Evolutionary conservation across 495 filamentous ascomycete species (phyloP).

Genomic region (Daldinia loculata): DNA sequence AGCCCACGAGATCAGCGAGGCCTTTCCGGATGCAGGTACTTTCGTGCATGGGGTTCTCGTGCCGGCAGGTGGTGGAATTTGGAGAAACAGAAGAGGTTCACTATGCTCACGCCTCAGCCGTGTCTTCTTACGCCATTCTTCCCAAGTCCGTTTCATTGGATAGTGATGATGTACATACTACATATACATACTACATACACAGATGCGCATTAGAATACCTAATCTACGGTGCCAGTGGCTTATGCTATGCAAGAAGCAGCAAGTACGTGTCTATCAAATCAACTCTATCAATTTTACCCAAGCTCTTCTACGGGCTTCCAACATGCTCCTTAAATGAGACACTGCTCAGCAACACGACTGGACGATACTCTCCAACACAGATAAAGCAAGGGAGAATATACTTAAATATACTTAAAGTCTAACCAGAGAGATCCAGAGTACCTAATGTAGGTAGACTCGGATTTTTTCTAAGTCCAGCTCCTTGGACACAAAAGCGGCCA

Average conservation of each 20-base stretch:
- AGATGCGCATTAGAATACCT: constrained; percentile 23
- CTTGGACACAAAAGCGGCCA: constrained; percentile 11
- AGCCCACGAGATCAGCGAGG: constrained; percentile 36
- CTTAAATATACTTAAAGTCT: no score
- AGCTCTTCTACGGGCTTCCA: constrained; percentile 35
- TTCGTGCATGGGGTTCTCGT: constrained; percentile 31
- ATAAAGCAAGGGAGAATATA: constrained; percentile 28
- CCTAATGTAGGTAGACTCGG: background rate
- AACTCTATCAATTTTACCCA: constrained; percentile 27
- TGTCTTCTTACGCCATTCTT: constrained; percentile 12
- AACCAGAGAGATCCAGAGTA: background rate
- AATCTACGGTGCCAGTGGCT: constrained; percentile 11
- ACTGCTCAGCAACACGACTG: constrained; percentile 18
- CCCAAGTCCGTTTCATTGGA: constrained; percentile 24
- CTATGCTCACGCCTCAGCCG: constrained; percentile 27
- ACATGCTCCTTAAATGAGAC: constrained; percentile 21
- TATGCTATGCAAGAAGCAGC: constrained; percentile 23
- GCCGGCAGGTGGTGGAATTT: constrained; percentile 29
- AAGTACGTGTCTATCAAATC: constrained; percentile 20
- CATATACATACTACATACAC: constrained; percentile 13
- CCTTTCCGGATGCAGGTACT: constrained; percentile 37
- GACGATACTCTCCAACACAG: constrained; percentile 9
- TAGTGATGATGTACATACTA: background rate
- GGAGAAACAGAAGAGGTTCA: constrained; percentile 18
- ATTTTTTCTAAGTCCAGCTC: background rate